A percentile compares a stretch with the other conserved stretches of the same genome.
Conservation (phyloP, 2,329 filamentous ascomycete species). For the Trichoderma gracile region DNA sequence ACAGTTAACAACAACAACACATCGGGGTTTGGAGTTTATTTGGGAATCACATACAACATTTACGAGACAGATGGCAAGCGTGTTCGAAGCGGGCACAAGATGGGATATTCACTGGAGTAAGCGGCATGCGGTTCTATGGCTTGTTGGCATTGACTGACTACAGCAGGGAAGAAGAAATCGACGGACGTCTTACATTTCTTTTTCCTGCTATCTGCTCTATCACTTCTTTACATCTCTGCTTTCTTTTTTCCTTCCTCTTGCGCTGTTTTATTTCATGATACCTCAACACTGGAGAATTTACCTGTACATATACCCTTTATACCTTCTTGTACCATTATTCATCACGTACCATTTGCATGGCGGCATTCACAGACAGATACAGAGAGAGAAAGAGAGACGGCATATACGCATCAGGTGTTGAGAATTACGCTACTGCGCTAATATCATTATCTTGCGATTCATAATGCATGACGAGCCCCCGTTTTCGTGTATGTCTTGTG, state of each 20-base stretch:
- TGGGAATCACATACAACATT: slow-evolving; percentile 15
- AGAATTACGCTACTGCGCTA: slow-evolving; percentile 14
- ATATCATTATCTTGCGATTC: slow-evolving; percentile 24
- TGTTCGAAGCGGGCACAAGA: slow-evolving; percentile 6
- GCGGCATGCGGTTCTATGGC: slow-evolving; percentile 4
- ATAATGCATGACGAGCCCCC: neutral
- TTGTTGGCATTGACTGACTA: slow-evolving; percentile 18
- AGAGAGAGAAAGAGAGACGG: too few species aligned
- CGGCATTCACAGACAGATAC: neutral
- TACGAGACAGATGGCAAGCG: slow-evolving; percentile 11
- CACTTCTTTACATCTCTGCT: neutral
- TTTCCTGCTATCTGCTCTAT: neutral
- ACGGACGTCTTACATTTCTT: neutral
- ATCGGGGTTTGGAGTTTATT: slow-evolving; percentile 20
- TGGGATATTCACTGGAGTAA: slow-evolving; percentile 15
- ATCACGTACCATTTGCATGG: neutral
- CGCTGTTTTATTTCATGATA: slow-evolving; percentile 21
- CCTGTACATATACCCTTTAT: slow-evolving; percentile 10
- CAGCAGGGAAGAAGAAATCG: slow-evolving; percentile 16
- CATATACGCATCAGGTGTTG: slow-evolving; percentile 23
- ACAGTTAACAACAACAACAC: slow-evolving; percentile 10
- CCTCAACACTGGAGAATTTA: slow-evolving; percentile 15
- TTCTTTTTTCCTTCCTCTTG: slow-evolving; percentile 13
- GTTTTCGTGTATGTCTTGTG: neutral
- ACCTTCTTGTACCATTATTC: slow-evolving; percentile 23